Percentiles rank a stretch among this genome's conserved stretches.
phyloP scores from a whole-genome alignment of 2,329 filamentous ascomycete genomes.

The Ascochyta viciae-villosae region DNA sequence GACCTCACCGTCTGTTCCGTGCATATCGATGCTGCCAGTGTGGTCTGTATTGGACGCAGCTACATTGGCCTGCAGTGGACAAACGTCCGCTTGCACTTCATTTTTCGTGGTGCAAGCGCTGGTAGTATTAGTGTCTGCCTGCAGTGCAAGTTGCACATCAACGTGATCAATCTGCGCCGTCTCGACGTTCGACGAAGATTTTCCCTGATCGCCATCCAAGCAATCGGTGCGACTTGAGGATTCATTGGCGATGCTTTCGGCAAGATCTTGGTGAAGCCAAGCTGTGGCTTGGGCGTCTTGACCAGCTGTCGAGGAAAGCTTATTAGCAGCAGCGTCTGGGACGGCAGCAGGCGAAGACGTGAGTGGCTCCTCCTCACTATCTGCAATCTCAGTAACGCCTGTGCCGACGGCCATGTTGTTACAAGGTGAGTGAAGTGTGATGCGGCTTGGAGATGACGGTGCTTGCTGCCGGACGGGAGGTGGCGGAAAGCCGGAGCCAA shows the following conservation, averaged over 20 bases:
- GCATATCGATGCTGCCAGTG: not conserved
- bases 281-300: constrained; percentile 32
- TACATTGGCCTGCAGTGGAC: not conserved
- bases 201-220: constrained; percentile 22
- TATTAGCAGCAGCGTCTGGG: constrained; percentile 24
- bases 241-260: constrained; percentile 16
- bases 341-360: constrained; percentile 35
- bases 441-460: constrained; percentile 2
- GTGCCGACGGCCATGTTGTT: constrained; percentile 34
- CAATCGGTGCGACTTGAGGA: constrained; percentile 10
- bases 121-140: not conserved
- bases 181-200: constrained; percentile 19
- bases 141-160: constrained; percentile 16
- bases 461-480: constrained; percentile 4
- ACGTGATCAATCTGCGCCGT: constrained; percentile 11
- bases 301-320: constrained; percentile 29
- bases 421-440: constrained; percentile 1
- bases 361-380: constrained; percentile 45
- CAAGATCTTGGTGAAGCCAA: constrained; percentile 25
- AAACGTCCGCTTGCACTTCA: not conserved
- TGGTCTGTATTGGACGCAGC: not conserved
- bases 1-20: not conserved
- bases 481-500: constrained; percentile 26
- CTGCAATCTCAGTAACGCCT: constrained; percentile 35
- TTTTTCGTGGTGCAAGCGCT: not conserved